Evolutionary conservation across 176 grass and related monocot genomes (phyloP).

Genomic region (Microstegium vimineum): DNA sequence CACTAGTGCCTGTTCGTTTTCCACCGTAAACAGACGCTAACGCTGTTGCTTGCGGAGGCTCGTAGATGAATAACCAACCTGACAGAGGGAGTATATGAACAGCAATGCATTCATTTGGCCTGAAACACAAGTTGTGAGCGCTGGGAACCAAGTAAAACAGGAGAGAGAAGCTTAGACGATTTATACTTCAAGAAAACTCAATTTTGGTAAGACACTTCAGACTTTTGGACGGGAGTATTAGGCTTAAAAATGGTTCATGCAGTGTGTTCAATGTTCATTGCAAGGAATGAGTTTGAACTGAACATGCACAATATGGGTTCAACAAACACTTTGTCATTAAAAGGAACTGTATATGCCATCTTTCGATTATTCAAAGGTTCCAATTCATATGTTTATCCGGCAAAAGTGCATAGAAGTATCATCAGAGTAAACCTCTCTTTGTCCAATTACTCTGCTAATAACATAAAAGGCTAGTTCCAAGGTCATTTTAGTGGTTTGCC

Average conservation of each 20-base stretch:
- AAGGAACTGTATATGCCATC: background rate
- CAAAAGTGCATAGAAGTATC: background rate
- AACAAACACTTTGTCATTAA: background rate
- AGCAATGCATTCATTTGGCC: background rate
- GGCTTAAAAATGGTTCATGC: background rate
- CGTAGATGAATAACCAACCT: background rate
- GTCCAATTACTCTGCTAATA: background rate
- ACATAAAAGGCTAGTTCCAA: background rate
- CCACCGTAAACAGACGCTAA: background rate
- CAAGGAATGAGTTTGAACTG: background rate
- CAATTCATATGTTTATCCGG: background rate
- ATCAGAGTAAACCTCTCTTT: background rate
- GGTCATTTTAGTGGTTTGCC: background rate
- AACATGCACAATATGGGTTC: background rate
- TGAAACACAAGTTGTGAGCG: background rate
- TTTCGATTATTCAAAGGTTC: background rate
- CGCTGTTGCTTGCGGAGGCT: background rate
- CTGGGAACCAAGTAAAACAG: background rate
- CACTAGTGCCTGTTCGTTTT: background rate
- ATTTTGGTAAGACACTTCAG: background rate
- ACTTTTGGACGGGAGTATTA: background rate
- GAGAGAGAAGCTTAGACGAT: background rate
- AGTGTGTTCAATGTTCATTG: background rate
- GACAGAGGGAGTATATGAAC: background rate
- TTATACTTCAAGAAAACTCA: background rate